Base-by-base conservation (phyloP, 148 eudicot genomes). In the Rheum nobile region DNA sequence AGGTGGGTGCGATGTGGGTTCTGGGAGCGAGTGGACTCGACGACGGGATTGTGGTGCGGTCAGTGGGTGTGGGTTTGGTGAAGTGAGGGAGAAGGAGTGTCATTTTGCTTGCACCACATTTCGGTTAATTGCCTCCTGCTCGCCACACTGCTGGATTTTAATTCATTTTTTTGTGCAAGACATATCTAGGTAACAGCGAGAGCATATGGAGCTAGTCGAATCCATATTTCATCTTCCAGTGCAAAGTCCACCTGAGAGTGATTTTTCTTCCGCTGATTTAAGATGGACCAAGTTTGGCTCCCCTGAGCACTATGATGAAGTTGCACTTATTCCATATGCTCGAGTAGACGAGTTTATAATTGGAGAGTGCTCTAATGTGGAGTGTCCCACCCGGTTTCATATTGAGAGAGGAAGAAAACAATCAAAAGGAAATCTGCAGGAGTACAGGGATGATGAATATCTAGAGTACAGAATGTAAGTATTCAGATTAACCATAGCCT, bases 401-500 rank as follows among this genome's bases (percentile, higher is more conserved):
- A 90, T 96, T 75, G 97, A 96, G 82, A 88, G 93, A 86, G 96
- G 93, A 71, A 82, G 99, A 77, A 96, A 88, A 83, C 83, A 97
- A 39, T 44, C 72, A 12, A 81, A 57, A 74, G 96, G 94, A 57
- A 89, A 88, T 87, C 86, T 92, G 46, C 83, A 85, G 75, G 86
- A 92, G 63, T 92, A 78, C 86, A 92, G 85, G 77, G 82, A 61
- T 75, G 97, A 96, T 76, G 99, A 96, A 52, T 92, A 92, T 77
- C 80, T 96, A 78, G 99, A 92, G 79, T 92, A 87, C 67, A 84
- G 90, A 79, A 79, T 77, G 97, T 96, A 89, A 88, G 99, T 84
- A 32, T 28, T 8, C 28, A 61, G 38, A 7, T 65, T 59, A 24
- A 11, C 46, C 8, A 50, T 19, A 2, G 22, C 57, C 8, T 50